These are phyloP conservation scores for Aureobasidium mangrovei DNA, from an alignment of 2,329 filamentous ascomycete genomes.

Conservation along the genomic window DNA sequence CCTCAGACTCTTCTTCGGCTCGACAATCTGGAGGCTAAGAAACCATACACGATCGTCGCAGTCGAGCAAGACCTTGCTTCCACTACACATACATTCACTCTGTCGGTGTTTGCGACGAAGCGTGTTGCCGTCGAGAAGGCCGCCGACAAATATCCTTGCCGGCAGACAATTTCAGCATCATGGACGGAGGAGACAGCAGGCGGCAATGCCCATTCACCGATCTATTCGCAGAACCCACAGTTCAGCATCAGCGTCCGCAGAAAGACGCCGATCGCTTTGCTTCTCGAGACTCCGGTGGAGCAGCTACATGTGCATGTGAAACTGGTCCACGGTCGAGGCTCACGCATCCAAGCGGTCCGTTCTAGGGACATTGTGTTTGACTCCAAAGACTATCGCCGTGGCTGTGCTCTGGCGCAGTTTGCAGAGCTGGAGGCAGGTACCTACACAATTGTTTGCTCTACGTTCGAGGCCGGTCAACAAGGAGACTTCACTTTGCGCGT, in stretches of 20 bases:
- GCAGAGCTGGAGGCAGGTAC: slow-evolving; percentile 55
- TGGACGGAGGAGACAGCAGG: slow-evolving; percentile 79
- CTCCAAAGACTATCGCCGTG: slow-evolving; percentile 81
- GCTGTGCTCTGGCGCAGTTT: slow-evolving; percentile 62
- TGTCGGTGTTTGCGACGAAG: slow-evolving; percentile 68
- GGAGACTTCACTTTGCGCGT: slow-evolving; percentile 67
- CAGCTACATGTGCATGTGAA: slow-evolving; percentile 77
- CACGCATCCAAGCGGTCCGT: slow-evolving; percentile 60
- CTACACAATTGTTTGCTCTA: slow-evolving; percentile 86
- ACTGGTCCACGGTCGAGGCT: slow-evolving; percentile 67
- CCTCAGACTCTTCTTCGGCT: slow-evolving; percentile 81
- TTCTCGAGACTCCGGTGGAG: slow-evolving; percentile 59
- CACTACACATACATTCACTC: slow-evolving; percentile 70
- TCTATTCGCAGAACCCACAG: slow-evolving; percentile 81
- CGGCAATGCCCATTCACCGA: slow-evolving; percentile 67
- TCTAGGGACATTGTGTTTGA: slow-evolving; percentile 70
- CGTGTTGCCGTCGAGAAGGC: slow-evolving; percentile 56
- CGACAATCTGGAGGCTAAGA: slow-evolving; percentile 48
- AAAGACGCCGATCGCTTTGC: slow-evolving; percentile 56
- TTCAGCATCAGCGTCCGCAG: slow-evolving; percentile 57
- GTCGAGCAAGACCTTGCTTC: slow-evolving; percentile 71
- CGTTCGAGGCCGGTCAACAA: slow-evolving; percentile 72
- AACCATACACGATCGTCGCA: slow-evolving; percentile 56
- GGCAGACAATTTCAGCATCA: slow-evolving; percentile 50
- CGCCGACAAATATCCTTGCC: slow-evolving; percentile 49